Percentiles rank a stretch among this genome's conserved stretches.
phyloP scores from a whole-genome alignment of 805 yeast genomes.

The Candida cerambycidarum region DNA sequence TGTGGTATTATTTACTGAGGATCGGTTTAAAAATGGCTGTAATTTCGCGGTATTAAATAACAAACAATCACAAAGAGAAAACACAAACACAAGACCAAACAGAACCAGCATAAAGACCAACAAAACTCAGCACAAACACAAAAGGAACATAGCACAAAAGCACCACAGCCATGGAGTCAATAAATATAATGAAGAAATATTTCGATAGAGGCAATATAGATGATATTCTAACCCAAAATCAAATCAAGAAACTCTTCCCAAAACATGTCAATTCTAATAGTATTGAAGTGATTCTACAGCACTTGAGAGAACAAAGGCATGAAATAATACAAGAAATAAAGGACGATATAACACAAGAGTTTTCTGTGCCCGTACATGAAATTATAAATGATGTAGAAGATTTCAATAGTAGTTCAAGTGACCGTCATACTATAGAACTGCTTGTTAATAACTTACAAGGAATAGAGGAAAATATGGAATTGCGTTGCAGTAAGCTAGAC shows the following conservation, averaged over 20 bases:
- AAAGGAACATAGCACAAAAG: too few relatives aligned
- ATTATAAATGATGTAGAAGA: conserved; percentile 9
- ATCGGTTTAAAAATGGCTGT: too few relatives aligned
- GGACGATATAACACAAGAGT: conserved; percentile 18
- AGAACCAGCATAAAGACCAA: too few relatives aligned
- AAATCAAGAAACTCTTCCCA: conserved; percentile 13
- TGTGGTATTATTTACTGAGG: too few relatives aligned
- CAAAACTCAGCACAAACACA: too few relatives aligned
- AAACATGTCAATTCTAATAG: conserved; percentile 10
- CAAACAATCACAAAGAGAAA: too few relatives aligned
- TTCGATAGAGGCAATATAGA: conserved; percentile 12
- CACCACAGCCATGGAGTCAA: conserved; percentile 18
- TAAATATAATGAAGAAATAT: conserved; percentile 11
- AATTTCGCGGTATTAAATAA: too few relatives aligned
- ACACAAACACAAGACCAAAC: too few relatives aligned
- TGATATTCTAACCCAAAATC: conserved; percentile 10
- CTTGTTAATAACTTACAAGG: conserved; percentile 7
- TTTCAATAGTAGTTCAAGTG: conserved; percentile 4
- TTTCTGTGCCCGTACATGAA: conserved; percentile 24
- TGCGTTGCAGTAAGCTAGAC: conserved; percentile 8
- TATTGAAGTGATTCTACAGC: conserved; percentile 8
- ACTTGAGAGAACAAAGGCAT: conserved; percentile 8
- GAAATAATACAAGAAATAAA: conserved; percentile 8
- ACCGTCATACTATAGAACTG: conserved; percentile 6
- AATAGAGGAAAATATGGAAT: background rate